These are phyloP conservation scores for Priceomyces castillae DNA, from an alignment of 805 yeast species.

Conservation along the genomic window DNA sequence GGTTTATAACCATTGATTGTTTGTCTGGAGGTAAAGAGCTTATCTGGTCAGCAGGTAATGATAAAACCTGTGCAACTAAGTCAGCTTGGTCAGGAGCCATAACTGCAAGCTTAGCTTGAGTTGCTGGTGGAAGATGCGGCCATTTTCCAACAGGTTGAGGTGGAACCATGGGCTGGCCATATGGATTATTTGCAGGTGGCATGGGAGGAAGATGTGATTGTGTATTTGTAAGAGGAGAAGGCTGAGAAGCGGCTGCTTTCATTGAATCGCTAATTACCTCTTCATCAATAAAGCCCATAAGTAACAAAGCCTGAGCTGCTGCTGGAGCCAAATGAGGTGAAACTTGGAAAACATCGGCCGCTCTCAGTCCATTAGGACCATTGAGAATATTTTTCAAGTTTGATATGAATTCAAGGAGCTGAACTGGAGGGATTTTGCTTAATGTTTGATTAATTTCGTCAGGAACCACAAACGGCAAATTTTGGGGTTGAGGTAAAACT, in stretches of 20 bases:
- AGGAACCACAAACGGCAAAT: conserved; percentile 45
- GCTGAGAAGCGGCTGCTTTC: conserved; percentile 23
- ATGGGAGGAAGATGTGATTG: conserved; percentile 9
- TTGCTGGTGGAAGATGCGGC: conserved; percentile 47
- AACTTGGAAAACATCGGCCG: conserved; percentile 50
- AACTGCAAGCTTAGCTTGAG: conserved; percentile 48
- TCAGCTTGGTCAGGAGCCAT: conserved; percentile 59
- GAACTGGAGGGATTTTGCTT: conserved; percentile 66
- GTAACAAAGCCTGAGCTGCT: conserved; percentile 68
- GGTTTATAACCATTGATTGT: conserved; percentile 52
- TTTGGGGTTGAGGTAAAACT: conserved; percentile 49
- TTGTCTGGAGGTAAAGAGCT: conserved; percentile 49
- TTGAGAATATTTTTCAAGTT: conserved; percentile 57
- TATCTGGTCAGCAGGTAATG: conserved; percentile 49
- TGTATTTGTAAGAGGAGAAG: conserved; percentile 14
- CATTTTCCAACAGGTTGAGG: conserved; percentile 33
- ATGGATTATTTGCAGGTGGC: conserved; percentile 10
- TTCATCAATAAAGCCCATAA: conserved; percentile 74
- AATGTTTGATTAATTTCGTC: conserved; percentile 62
- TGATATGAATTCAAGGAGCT: conserved; percentile 64
- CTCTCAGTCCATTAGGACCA: conserved; percentile 49
- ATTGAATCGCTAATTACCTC: conserved; percentile 63
- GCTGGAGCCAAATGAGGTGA: conserved; percentile 60
- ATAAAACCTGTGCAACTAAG: conserved; percentile 52
- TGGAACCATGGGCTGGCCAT: conserved; percentile 12